Evolutionary conservation across 2,329 filamentous ascomycete species (phyloP).

Genomic region (Pseudocercospora eumusae): DNA sequence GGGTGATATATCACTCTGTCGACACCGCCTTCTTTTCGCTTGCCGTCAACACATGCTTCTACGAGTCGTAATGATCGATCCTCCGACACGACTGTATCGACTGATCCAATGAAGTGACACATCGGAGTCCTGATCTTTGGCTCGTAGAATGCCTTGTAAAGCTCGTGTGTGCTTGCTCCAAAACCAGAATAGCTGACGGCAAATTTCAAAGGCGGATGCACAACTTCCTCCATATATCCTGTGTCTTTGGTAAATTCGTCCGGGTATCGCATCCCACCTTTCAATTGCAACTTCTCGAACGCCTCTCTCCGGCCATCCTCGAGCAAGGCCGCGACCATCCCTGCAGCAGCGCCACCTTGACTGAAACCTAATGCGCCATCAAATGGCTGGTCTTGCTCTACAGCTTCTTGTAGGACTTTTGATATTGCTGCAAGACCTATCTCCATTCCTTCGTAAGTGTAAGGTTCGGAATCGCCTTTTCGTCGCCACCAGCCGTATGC

Average conservation of each 20-base stretch:
- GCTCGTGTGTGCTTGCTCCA: constrained; percentile 58
- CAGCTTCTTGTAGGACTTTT: constrained; percentile 51
- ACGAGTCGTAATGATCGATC: constrained; percentile 65
- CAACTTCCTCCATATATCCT: constrained; percentile 39
- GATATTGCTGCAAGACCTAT: constrained; percentile 67
- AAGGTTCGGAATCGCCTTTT: constrained; percentile 60
- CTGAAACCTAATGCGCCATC: constrained; percentile 82
- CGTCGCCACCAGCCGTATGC: constrained; percentile 82
- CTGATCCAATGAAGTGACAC: constrained; percentile 76
- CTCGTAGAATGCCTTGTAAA: constrained; percentile 70
- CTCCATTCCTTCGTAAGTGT: constrained; percentile 67
- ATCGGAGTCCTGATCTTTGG: constrained; percentile 75
- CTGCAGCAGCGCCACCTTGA: constrained; percentile 73
- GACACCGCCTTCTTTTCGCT: constrained; percentile 43
- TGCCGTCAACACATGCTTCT: constrained; percentile 60
- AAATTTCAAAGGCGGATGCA: constrained; percentile 65
- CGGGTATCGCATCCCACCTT: constrained; percentile 56
- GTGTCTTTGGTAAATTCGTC: constrained; percentile 47
- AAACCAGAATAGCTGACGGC: constrained; percentile 79
- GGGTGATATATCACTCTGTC: constrained; percentile 68
- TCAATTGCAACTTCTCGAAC: constrained; percentile 47
- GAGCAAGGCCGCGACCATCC: constrained; percentile 70
- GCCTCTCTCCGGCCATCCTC: constrained; percentile 57
- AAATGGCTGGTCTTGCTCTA: constrained; percentile 61
- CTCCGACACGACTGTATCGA: constrained; percentile 90